Conservation (phyloP, 352 stramenopile genomes). For the Hyaloperonospora arabidopsidis region DNA sequence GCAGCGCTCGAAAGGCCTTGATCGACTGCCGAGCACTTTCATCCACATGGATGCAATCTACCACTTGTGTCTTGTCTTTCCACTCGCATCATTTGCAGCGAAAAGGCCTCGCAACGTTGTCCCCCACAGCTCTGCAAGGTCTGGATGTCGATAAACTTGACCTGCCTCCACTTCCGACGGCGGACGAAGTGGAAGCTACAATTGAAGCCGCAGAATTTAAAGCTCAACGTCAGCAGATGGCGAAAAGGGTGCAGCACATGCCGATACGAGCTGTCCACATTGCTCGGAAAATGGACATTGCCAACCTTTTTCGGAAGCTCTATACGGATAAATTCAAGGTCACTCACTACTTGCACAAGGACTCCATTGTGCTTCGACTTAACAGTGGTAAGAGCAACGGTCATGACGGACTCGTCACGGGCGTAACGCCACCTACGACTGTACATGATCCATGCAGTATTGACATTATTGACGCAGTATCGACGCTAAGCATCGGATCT, state of each 20-base stretch:
- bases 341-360: slow-evolving; percentile 71
- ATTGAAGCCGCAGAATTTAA: slow-evolving; percentile 53
- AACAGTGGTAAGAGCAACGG: slow-evolving; percentile 37
- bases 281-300: slow-evolving; percentile 81
- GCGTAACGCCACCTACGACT: slow-evolving; percentile 19
- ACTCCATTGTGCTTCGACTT: slow-evolving; percentile 69
- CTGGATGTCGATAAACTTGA: slow-evolving; percentile 31
- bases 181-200: slow-evolving; percentile 56
- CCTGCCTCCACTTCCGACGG: slow-evolving; percentile 43
- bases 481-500: slow-evolving; percentile 35
- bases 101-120: slow-evolving; percentile 14
- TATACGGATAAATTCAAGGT: slow-evolving; percentile 83
- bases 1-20: slow-evolving; percentile 7
- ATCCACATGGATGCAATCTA: slow-evolving; percentile 4
- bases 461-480: slow-evolving; percentile 28
- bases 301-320: slow-evolving; percentile 78
- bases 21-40: slow-evolving; percentile 7
- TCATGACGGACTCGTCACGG: slow-evolving; percentile 33
- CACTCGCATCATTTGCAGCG: slow-evolving; percentile 7
- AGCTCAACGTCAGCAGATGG: slow-evolving; percentile 36
- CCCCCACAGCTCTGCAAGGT: slow-evolving; percentile 7
- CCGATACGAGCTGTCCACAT: slow-evolving; percentile 76
- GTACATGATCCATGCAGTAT: slow-evolving; percentile 7
- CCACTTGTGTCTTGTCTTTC: slow-evolving; percentile 16
- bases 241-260: slow-evolving; percentile 67